These are phyloP conservation scores for Omphalotus guepiniiformis DNA, from an alignment of 768 basidiomycete species.

Conservation along the genomic window DNA sequence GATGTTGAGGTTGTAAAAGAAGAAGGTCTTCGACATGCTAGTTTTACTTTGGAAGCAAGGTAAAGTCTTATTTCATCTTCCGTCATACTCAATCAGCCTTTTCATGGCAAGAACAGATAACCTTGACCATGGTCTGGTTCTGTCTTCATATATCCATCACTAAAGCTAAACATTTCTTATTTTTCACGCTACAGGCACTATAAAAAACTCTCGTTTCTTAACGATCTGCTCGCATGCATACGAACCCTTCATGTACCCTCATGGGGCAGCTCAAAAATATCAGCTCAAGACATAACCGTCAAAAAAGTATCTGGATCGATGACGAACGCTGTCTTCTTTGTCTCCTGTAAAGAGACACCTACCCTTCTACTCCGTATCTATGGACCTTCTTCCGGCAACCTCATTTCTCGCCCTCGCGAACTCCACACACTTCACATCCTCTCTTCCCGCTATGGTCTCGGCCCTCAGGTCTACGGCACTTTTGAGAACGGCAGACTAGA, in stretches of 20 bases:
- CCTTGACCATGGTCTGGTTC: slow-evolving; percentile 34
- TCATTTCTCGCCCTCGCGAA: slow-evolving; percentile 87
- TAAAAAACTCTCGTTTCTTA: slow-evolving; percentile 53
- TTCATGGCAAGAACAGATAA: slow-evolving; percentile 29
- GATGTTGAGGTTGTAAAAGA: slow-evolving; percentile 42
- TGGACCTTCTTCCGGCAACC: slow-evolving; percentile 75
- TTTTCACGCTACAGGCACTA: slow-evolving; percentile 48
- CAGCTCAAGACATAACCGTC: slow-evolving; percentile 51
- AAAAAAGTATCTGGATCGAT: slow-evolving; percentile 86
- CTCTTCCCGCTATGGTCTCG: slow-evolving; percentile 83
- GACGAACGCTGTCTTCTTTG: slow-evolving; percentile 97
- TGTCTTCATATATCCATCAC: slow-evolving; percentile 17
- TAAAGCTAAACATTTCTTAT: slow-evolving; percentile 17
- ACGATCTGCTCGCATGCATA: slow-evolving; percentile 52
- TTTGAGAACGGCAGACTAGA: slow-evolving; percentile 95
- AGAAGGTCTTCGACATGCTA: slow-evolving; percentile 59
- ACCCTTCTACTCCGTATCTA: slow-evolving; percentile 90
- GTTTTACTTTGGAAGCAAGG: slow-evolving; percentile 61
- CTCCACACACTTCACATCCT: slow-evolving; percentile 86
- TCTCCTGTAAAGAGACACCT: slow-evolving; percentile 61
- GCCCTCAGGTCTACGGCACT: slow-evolving; percentile 89
- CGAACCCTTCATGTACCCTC: slow-evolving; percentile 50
- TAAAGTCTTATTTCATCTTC: slow-evolving; percentile 39
- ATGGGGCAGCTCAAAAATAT: slow-evolving; percentile 50
- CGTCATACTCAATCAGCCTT: slow-evolving; percentile 26